A percentile compares a stretch with the other conserved stretches of the same genome.
Evolutionary conservation across 768 basidiomycete species (phyloP).

Genomic region (Nidula microcarpa): DNA sequence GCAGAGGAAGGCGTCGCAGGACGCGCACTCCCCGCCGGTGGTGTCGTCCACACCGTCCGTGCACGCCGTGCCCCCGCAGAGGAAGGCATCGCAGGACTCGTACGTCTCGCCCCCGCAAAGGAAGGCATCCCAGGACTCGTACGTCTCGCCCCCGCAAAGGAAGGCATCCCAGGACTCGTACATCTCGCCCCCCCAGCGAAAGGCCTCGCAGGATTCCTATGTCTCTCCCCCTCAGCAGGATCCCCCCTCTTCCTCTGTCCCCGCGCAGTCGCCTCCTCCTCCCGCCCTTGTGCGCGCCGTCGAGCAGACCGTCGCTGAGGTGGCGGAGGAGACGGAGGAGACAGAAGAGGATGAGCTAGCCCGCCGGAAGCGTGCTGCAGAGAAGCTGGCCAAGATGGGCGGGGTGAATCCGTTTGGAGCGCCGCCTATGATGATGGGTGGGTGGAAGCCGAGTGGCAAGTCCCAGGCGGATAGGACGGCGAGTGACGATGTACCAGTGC

Average conservation of each 20-base stretch:
- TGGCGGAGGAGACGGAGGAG: background rate
- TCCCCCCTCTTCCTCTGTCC: constrained; percentile 5
- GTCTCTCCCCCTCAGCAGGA: constrained; percentile 15
- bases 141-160: constrained; percentile 9
- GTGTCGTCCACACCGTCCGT: no score
- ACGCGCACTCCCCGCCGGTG: no score
- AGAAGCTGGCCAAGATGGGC: constrained; percentile 30
- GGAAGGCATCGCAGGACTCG: no score
- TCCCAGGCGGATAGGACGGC: no score
- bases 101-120: no score
- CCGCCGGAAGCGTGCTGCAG: constrained; percentile 40
- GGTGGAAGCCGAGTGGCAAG: no score
- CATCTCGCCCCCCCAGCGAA: no score
- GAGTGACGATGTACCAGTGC: no score
- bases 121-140: no score
- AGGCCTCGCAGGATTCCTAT: no score
- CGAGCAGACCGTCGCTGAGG: background rate
- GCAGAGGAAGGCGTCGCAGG: background rate
- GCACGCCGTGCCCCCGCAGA: constrained; percentile 9
- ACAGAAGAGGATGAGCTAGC: constrained; percentile 42
- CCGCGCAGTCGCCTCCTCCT: background rate
- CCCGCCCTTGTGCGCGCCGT: background rate
- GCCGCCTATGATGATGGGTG: constrained; percentile 2
- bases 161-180: no score
- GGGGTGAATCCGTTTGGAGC: constrained; percentile 40